phyloP scores from a whole-genome alignment of 805 yeast species.

The Candida easanensis region DNA sequence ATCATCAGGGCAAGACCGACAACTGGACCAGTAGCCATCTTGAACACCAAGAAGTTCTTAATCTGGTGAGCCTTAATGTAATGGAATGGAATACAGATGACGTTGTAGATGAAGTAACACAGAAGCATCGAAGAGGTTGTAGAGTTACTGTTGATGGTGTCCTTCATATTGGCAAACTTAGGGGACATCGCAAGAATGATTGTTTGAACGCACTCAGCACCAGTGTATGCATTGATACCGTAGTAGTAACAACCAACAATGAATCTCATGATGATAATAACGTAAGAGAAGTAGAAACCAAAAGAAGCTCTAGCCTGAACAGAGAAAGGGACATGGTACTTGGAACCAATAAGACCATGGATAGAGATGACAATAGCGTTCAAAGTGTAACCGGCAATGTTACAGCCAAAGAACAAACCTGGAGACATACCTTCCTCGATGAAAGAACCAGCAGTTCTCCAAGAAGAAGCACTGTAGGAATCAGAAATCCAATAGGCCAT shows the following conservation, averaged over 20 bases:
- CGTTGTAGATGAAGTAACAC: conserved; percentile 16
- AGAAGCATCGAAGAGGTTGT: conserved; percentile 16
- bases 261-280: conserved; percentile 12
- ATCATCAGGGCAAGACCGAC: conserved; percentile 16
- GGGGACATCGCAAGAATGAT: conserved; percentile 18
- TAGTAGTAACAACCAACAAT: conserved; percentile 18
- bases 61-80: conserved; percentile 17
- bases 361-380: conserved; percentile 10
- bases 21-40: conserved; percentile 16
- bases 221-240: conserved; percentile 19
- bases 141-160: conserved; percentile 6
- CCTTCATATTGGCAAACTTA: conserved; percentile 14
- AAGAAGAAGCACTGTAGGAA: conserved; percentile 16
- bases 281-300: conserved; percentile 16
- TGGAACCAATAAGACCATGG: conserved; percentile 15
- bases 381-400: conserved; percentile 12
- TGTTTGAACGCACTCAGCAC: conserved; percentile 18
- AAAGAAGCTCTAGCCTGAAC: conserved; percentile 16
- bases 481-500: conserved; percentile 19
- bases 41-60: conserved; percentile 9
- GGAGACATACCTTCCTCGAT: conserved; percentile 15
- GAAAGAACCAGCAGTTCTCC: conserved; percentile 18
- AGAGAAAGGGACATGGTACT: conserved; percentile 17
- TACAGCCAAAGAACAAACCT: conserved; percentile 12
- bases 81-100: conserved; percentile 16